These are phyloP conservation scores for Parathielavia appendiculata DNA, from an alignment of 495 filamentous ascomycete genomes.

Conservation along the genomic window DNA sequence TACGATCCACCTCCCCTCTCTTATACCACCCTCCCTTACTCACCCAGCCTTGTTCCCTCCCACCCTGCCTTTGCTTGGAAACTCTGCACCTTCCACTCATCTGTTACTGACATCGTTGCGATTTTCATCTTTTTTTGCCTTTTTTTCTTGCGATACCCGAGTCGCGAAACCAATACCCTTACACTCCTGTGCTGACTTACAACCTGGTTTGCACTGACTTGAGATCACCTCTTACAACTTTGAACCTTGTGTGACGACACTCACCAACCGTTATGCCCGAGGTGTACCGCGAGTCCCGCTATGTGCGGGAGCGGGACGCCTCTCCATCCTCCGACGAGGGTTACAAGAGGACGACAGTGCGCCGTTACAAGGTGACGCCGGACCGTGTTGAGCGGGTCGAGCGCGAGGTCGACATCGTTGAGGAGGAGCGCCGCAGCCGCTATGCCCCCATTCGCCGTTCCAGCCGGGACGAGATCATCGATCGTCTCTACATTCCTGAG, in stretches of 20 bases:
- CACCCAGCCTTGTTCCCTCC: slow-evolving; percentile 9
- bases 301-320: slow-evolving; percentile 42
- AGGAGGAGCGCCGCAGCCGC: slow-evolving; percentile 46
- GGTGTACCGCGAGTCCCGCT: slow-evolving; percentile 45
- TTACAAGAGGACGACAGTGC: slow-evolving; percentile 47
- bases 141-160: slow-evolving; percentile 17
- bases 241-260: slow-evolving; percentile 11
- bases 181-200: slow-evolving; percentile 1
- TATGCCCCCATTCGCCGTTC: slow-evolving; percentile 33
- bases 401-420: slow-evolving; percentile 43
- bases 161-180: slow-evolving; percentile 1
- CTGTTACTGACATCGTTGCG: neutral
- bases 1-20: slow-evolving; percentile 16
- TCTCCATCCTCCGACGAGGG: slow-evolving; percentile 46
- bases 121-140: neutral
- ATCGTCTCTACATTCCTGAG: slow-evolving; percentile 43
- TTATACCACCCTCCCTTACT: slow-evolving; percentile 15
- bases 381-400: slow-evolving; percentile 40
- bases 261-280: slow-evolving; percentile 37
- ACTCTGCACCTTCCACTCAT: slow-evolving; percentile 5
- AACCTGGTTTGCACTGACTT: neutral
- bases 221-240: neutral
- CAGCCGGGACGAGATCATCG: slow-evolving; percentile 37
- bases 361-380: slow-evolving; percentile 50
- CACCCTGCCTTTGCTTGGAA: slow-evolving; percentile 14